Evolutionary conservation across 2,329 filamentous ascomycete genomes (phyloP), one percentile per base, ranked within the genome.

Genomic region (Trichoderma sp.): DNA sequence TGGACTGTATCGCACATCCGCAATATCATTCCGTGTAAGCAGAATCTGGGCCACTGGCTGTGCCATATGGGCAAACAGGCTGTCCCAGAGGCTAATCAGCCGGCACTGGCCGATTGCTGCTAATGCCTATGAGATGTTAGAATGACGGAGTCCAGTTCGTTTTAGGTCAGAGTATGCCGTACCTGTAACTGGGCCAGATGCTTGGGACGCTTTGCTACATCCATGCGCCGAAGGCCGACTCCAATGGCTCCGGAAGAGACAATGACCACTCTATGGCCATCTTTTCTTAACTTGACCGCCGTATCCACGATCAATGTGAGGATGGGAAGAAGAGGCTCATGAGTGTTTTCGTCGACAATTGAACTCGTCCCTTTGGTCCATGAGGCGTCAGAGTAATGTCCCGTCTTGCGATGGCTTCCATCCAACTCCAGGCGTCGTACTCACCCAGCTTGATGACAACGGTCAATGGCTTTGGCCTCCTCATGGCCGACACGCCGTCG

Each of bases 231-330:
- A 67, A 99, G 82, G 7, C 93, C 95, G 67, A 99, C 93, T 66
- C 94, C 95, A 77, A 99, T 96, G 76, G 95, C 95, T 67, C 95
- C 95, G 0, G 95, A 99, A 2, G 95, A 99, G 68, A 98, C 96
- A 69, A 99, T 91, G 76, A 99, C 89, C 59, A 99, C 95, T 72
- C 89, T 88, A 77, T 99, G 93, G 57, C 95, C 95, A 87, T 96
- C 90, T 77, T 93, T 90, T 70, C 89, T 88, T 50, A 99, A 83
- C 74, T 88, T 91, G 62, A 94, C 90, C 15, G 92, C 93, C 21
- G 95, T 98, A 79, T 98, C 93, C 69, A 98, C 95, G 69, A 99
- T 97, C 67, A 94, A 82, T 67, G 91, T 93, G 64, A 99, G 82
- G 71, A 93, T 96, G 5, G 93, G 95, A 45, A 99, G 85, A 43